Evolutionary conservation across 305 asterid species (phyloP).

Genomic region (Fraxinus nigra): DNA sequence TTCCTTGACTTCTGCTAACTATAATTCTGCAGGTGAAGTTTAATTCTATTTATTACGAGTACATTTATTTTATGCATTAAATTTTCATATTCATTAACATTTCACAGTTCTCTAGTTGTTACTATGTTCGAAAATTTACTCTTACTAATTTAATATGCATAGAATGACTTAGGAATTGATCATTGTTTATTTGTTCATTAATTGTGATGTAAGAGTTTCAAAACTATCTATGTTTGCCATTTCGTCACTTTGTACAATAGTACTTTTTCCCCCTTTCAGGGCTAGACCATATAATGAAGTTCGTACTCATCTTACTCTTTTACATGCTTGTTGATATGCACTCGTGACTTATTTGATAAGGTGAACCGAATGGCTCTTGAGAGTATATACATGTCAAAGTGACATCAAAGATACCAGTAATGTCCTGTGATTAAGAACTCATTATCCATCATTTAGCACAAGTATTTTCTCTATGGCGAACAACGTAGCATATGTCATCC

Average conservation of each 20-base stretch:
- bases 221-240: not conserved
- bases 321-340: not conserved
- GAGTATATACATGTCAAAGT: not conserved
- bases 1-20: constrained; percentile 21
- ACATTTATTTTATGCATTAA: not conserved
- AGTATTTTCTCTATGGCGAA: not conserved
- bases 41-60: not conserved
- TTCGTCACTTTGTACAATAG: not conserved
- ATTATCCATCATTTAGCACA: not conserved
- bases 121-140: not conserved
- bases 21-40: constrained; percentile 34
- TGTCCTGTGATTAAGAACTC: not conserved
- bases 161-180: not conserved
- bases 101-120: not conserved
- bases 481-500: not conserved
- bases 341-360: not conserved
- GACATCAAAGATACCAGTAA: not conserved
- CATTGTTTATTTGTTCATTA: not conserved
- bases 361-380: not conserved
- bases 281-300: not conserved
- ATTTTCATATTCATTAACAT: not conserved
- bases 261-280: not conserved
- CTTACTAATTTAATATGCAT: not conserved
- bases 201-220: not conserved
- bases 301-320: not conserved